A percentile compares a stretch with the other conserved stretches of the same genome.
These are phyloP conservation scores for Nakazawaea siamensis DNA, from an alignment of 805 yeast species.

Conservation along the genomic window DNA sequence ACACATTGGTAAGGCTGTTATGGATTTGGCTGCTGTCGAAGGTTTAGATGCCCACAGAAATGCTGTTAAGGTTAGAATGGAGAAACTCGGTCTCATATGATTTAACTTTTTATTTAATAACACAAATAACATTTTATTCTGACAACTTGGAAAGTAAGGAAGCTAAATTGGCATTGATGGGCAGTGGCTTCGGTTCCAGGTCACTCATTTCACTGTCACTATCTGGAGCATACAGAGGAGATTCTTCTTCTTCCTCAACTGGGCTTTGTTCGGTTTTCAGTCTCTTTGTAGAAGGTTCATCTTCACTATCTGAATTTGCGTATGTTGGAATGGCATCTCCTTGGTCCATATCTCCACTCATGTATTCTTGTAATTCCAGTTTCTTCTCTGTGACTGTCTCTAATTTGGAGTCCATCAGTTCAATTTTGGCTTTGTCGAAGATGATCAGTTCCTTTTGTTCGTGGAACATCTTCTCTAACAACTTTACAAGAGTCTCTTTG, in stretches of 20 bases:
- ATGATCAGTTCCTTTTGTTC: constrained; percentile 23
- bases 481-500: constrained; percentile 17
- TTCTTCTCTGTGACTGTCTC: constrained; percentile 14
- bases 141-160: constrained; percentile 12
- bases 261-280: constrained; percentile 8
- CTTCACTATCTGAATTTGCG: constrained; percentile 10
- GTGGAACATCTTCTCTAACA: constrained; percentile 19
- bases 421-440: constrained; percentile 17
- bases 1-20: constrained; percentile 92
- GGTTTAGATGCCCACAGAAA: constrained; percentile 97
- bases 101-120: no score
- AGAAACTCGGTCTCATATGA: constrained; percentile 54
- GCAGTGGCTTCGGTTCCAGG: neutral
- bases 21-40: constrained; percentile 92
- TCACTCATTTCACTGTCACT: constrained; percentile 1
- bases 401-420: constrained; percentile 14
- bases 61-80: constrained; percentile 93
- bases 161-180: constrained; percentile 12
- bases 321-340: constrained; percentile 16
- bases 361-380: constrained; percentile 17
- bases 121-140: constrained; percentile 2
- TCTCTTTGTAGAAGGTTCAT: neutral
- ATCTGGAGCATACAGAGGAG: constrained; percentile 14
- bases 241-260: constrained; percentile 8
- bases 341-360: constrained; percentile 11